Conservation (phyloP, 306 rosid species). For the Vigna unguiculata region DNA sequence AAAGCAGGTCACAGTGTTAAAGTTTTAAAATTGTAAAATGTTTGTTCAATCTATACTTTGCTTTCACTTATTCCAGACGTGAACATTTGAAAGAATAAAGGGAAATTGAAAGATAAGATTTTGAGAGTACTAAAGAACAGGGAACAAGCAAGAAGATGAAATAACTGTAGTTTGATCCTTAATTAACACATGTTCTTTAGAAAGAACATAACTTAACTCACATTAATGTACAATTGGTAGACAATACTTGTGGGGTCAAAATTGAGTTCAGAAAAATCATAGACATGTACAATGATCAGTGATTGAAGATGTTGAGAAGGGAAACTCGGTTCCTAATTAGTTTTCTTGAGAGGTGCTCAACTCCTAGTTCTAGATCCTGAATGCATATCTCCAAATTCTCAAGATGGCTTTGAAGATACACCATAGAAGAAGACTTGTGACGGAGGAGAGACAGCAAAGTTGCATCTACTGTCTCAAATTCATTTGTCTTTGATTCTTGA, state of each 20-base stretch:
- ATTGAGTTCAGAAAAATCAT: neutral
- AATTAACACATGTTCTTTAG: neutral
- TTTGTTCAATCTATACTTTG: neutral
- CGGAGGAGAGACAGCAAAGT: conserved; percentile 29
- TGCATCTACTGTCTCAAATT: conserved; percentile 36
- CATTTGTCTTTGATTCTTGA: conserved; percentile 23
- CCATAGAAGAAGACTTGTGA: conserved; percentile 15
- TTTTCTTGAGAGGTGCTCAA: conserved; percentile 29
- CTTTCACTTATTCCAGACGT: neutral
- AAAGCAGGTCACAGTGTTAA: neutral
- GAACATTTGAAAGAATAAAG: neutral
- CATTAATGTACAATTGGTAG: conserved; percentile 37
- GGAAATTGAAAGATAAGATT: conserved; percentile 2
- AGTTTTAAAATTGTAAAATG: neutral
- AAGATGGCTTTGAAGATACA: conserved; percentile 1
- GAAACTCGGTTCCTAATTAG: conserved; percentile 36
- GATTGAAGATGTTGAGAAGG: conserved; percentile 46
- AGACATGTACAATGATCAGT: neutral
- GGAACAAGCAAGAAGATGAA: neutral
- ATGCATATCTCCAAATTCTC: conserved; percentile 42
- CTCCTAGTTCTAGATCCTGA: conserved; percentile 36
- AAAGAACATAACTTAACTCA: neutral
- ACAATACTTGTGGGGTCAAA: neutral
- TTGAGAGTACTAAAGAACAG: neutral
- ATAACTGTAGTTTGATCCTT: conserved; percentile 4